Base-by-base conservation (phyloP, 164 flowering plant genomes). In the Sedum album region DNA sequence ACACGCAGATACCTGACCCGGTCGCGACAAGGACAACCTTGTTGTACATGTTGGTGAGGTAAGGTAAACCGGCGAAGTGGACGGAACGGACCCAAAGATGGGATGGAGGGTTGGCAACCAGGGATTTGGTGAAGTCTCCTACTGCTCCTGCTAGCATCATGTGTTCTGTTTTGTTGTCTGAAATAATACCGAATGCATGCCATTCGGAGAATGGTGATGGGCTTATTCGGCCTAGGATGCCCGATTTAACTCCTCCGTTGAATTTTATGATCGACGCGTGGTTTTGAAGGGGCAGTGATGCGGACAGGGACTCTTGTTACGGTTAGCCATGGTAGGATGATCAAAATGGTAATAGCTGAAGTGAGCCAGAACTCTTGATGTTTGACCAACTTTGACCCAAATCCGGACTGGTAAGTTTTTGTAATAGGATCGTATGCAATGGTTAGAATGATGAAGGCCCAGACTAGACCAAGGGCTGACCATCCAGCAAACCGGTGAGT, bases 81-180 rank as follows among this genome's bases (percentile, higher is more conserved):
- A 88, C 79, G 17, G 41, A 31, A 3, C 89, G 77, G 25, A 88
- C 86, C 93, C 90, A 85, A 31, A 88, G 66, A 55, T 86, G 88
- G 70, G 72, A 79, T 1, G 93, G 90, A 0, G 90, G 90, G 73
- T 79, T 63, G 1, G 86, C 55, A 8, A 88, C 86, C 28, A 88
- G 68, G 0, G 85, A 77, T 68, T 78, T 86, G 0, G 90, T 88
- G 86, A 84, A 88, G 75, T 88, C 93, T 0, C 93, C 93, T 0
- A 85, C 93, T 14, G 90, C 90, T 4, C 93, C 90, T 7, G 90
- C 93, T 0, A 88, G 79, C 86, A 88, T 85, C 86, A 86, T 77
- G 82, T 88, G 90, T 53, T 77, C 84, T 42, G 57, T 68, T 64
- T 81, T 68, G 4, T 82, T 83, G 71, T 88, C 84, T 0, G 94